Percentiles rank a stretch among this genome's conserved stretches.
These are phyloP conservation scores for Kwoniella mangroviensis DNA, from an alignment of 768 basidiomycete species.

Conservation along the genomic window DNA sequence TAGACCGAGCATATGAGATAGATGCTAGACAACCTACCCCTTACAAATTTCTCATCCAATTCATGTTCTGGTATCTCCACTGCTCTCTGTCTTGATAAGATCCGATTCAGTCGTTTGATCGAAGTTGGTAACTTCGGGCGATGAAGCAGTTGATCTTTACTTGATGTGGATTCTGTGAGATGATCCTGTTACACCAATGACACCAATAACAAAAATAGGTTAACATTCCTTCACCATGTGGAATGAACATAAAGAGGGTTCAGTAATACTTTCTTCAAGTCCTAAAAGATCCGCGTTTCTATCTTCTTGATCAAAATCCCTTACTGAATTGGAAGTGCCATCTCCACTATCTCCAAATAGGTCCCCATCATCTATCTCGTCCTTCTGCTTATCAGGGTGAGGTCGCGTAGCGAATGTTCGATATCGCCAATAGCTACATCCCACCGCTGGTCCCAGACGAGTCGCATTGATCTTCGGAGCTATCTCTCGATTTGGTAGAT, in stretches of 20 bases:
- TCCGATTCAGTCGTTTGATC: constrained; percentile 54
- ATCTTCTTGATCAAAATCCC: background rate
- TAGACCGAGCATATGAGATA: constrained; percentile 8
- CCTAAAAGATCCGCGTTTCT: background rate
- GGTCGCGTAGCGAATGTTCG: background rate
- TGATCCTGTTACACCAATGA: background rate
- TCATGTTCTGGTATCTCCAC: constrained; percentile 78
- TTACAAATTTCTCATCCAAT: constrained; percentile 82
- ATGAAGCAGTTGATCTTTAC: constrained; percentile 20
- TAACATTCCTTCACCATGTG: no score
- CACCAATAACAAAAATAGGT: no score
- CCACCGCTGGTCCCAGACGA: background rate
- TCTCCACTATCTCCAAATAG: constrained; percentile 1
- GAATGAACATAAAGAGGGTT: no score
- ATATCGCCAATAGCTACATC: constrained; percentile 8
- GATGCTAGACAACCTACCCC: constrained; percentile 71
- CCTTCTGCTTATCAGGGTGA: background rate
- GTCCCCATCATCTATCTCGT: background rate
- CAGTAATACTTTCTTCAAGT: no score
- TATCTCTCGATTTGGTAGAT: background rate
- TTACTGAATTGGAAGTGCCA: background rate
- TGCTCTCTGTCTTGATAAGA: constrained; percentile 51
- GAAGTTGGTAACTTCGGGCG: constrained; percentile 44
- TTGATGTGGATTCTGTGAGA: background rate
- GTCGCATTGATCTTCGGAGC: background rate